These are phyloP conservation scores for Priceomyces haplophilus DNA, from an alignment of 805 yeast species.

Conservation along the genomic window DNA sequence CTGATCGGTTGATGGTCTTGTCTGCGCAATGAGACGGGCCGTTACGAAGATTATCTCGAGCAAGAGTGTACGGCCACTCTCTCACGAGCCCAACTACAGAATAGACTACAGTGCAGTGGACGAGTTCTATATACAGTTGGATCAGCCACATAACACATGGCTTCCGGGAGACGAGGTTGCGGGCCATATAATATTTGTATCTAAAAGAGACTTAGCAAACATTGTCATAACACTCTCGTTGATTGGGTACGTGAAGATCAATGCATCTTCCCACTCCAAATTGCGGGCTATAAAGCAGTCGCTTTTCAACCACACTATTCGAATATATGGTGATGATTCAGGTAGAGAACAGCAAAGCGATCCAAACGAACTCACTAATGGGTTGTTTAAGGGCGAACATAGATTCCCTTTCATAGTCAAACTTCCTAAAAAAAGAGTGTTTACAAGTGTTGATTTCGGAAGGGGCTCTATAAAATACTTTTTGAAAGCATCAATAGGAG, in stretches of 20 bases:
- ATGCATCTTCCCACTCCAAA: slow-evolving; percentile 50
- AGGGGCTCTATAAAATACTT: slow-evolving; percentile 75
- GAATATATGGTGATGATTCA: slow-evolving; percentile 49
- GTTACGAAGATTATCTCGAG: slow-evolving; percentile 42
- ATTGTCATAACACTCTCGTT: slow-evolving; percentile 53
- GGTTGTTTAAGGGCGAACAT: slow-evolving; percentile 79
- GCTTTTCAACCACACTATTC: slow-evolving; percentile 57
- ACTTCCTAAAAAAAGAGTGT: slow-evolving; percentile 70
- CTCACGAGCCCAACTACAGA: slow-evolving; percentile 16
- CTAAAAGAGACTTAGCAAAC: slow-evolving; percentile 55
- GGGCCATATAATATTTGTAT: slow-evolving; percentile 59
- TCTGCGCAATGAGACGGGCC: slow-evolving; percentile 45
- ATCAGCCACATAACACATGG: slow-evolving; percentile 73
- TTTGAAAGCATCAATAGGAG: slow-evolving; percentile 49
- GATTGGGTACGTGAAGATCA: slow-evolving; percentile 55
- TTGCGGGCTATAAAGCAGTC: slow-evolving; percentile 49
- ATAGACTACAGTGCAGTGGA: slow-evolving; percentile 44
- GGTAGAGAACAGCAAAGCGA: slow-evolving; percentile 4
- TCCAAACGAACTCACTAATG: slow-evolving; percentile 32
- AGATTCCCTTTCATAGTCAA: slow-evolving; percentile 81
- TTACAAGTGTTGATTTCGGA: slow-evolving; percentile 77
- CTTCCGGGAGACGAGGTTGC: slow-evolving; percentile 74
- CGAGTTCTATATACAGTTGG: slow-evolving; percentile 68
- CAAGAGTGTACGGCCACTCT: slow-evolving; percentile 8
- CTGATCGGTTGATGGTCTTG: not conserved